Conservation (phyloP, 2,329 filamentous ascomycete genomes). For the Didymella sp. region DNA sequence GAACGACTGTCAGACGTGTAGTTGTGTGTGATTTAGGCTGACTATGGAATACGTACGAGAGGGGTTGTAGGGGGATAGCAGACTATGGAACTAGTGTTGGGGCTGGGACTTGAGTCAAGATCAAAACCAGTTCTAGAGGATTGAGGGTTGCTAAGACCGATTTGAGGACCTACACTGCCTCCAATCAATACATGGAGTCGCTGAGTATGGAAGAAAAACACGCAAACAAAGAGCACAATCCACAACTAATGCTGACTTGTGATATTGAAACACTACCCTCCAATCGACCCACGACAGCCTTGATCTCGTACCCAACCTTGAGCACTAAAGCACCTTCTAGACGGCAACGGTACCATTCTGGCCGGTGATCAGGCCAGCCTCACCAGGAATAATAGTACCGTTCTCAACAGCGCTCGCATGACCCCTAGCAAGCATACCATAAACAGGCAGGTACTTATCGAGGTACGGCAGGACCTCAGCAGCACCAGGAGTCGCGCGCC, state of each 20-base stretch:
- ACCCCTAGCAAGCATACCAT: conserved; percentile 67
- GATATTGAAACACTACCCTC: no score
- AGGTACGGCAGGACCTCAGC: conserved; percentile 68
- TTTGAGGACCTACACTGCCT: no score
- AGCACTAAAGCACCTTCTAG: not conserved
- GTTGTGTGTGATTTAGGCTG: not conserved
- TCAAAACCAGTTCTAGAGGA: not conserved
- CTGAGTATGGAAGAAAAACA: not conserved
- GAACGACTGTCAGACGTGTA: not conserved
- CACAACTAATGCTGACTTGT: no score
- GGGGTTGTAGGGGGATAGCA: not conserved
- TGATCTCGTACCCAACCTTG: not conserved
- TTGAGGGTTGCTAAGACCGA: not conserved
- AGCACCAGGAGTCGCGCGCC: conserved; percentile 63
- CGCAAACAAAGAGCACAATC: not conserved
- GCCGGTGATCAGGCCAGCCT: conserved; percentile 50
- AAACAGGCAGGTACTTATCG: conserved; percentile 69
- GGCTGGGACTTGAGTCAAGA: not conserved
- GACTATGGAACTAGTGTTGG: not conserved
- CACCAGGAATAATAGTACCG: conserved; percentile 64
- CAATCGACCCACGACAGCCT: no score
- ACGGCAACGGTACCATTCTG: conserved; percentile 27
- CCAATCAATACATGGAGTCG: not conserved
- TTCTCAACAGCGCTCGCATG: conserved; percentile 67
- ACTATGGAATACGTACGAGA: not conserved